Percentiles rank a stretch among this genome's conserved stretches.
Conservation (phyloP, 116 monocot species). For the Phalaenopsis hybrid region DNA sequence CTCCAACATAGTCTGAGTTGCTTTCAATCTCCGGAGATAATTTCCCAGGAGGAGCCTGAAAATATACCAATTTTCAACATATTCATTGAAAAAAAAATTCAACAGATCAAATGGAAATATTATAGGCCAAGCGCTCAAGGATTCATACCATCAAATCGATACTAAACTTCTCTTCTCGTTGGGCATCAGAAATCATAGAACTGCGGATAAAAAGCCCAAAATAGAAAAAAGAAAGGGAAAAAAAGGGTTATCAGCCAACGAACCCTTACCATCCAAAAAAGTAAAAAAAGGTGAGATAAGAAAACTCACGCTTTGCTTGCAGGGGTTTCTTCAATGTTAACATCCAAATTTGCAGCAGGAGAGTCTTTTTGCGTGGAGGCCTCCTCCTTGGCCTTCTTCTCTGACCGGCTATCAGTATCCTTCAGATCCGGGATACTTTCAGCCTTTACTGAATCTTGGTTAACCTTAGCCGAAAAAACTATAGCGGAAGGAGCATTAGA, state of each 20-base stretch:
- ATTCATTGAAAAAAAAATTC: background rate
- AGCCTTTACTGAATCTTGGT: constrained; percentile 19
- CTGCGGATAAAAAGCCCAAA: constrained; percentile 26
- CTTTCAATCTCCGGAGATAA: constrained; percentile 57
- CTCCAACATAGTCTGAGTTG: constrained; percentile 18
- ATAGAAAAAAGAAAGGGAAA: background rate
- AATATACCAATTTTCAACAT: background rate
- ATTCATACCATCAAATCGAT: constrained; percentile 89
- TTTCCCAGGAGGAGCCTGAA: constrained; percentile 76
- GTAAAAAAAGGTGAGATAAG: constrained; percentile 5
- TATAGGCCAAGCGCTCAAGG: background rate
- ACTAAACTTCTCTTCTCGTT: constrained; percentile 53
- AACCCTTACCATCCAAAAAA: background rate
- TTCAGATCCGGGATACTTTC: constrained; percentile 29
- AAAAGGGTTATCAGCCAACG: background rate
- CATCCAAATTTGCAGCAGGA: constrained; percentile 14
- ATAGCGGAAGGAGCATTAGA: background rate
- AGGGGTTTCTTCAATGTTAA: constrained; percentile 26
- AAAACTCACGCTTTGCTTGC: constrained; percentile 48
- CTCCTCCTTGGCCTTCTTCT: constrained; percentile 25
- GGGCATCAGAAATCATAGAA: constrained; percentile 20
- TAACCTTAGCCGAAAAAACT: background rate
- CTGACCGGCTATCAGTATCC: constrained; percentile 11
- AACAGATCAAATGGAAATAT: background rate
- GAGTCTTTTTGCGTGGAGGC: constrained; percentile 21